These are phyloP conservation scores for Quercus cerris DNA, from an alignment of 306 rosid genomes.

Conservation along the genomic window DNA sequence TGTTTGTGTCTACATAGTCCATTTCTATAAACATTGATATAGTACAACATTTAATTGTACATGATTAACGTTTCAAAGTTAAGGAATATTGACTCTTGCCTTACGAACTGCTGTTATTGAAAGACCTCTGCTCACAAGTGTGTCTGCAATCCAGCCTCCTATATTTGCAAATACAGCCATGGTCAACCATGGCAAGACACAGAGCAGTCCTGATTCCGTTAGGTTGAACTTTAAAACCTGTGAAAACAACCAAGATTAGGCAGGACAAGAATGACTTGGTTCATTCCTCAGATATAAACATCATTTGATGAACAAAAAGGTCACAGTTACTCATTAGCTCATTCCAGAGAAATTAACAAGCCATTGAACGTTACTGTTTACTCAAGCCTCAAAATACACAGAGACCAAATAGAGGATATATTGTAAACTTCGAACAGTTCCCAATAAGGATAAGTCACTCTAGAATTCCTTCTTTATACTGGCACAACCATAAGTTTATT, in stretches of 20 bases:
- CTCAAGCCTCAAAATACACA: constrained; percentile 4
- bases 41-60: not conserved
- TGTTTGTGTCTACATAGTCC: no score
- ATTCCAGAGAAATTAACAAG: constrained; percentile 5
- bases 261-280: constrained; percentile 10
- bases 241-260: constrained; percentile 20
- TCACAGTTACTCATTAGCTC: not conserved
- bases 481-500: not conserved
- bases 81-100: constrained; percentile 45
- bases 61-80: not conserved
- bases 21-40: not conserved
- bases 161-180: constrained; percentile 95
- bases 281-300: not conserved
- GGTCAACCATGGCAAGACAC: constrained; percentile 96
- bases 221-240: constrained; percentile 99
- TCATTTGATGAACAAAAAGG: constrained; percentile 4
- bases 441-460: not conserved
- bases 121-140: constrained; percentile 86
- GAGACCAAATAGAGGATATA: not conserved
- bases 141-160: constrained; percentile 99
- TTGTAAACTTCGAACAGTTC: constrained; percentile 4
- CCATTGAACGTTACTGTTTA: constrained; percentile 1
- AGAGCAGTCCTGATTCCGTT: constrained; percentile 92
- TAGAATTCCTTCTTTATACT: not conserved
- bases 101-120: constrained; percentile 87